Evolutionary conservation across 192 early-diverging fungal species (phyloP).

Genomic region (Coemansia sp.): DNA sequence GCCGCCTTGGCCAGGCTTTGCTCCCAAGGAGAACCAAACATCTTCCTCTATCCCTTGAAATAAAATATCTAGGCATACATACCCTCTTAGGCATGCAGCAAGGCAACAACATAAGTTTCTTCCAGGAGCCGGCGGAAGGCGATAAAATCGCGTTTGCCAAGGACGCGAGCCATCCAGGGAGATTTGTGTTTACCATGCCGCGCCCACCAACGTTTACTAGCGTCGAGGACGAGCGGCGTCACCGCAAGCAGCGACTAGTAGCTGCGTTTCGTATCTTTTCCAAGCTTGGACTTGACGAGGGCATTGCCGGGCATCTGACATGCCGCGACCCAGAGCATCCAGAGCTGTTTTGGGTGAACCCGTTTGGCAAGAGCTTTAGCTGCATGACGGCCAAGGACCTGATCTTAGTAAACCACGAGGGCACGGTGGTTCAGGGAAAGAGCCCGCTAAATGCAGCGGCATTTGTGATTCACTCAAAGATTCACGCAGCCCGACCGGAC

Average conservation of each 20-base stretch:
- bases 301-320: constrained; percentile 59
- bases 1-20: too few species aligned
- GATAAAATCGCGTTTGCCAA: constrained; percentile 24
- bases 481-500: constrained; percentile 51
- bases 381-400: constrained; percentile 55
- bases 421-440: constrained; percentile 49
- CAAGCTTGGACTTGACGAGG: constrained; percentile 58
- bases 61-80: too few species aligned
- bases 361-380: constrained; percentile 54
- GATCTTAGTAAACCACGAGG: constrained; percentile 55
- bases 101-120: constrained; percentile 22
- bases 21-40: too few species aligned
- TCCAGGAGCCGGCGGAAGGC: constrained; percentile 14
- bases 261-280: constrained; percentile 57
- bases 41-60: too few species aligned
- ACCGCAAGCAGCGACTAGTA: constrained; percentile 57
- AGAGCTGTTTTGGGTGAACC: constrained; percentile 60
- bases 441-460: constrained; percentile 56
- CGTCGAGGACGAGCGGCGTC: constrained; percentile 52
- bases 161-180: constrained; percentile 39
- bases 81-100: too few species aligned
- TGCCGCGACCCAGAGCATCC: constrained; percentile 59
- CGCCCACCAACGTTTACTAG: constrained; percentile 41
- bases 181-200: constrained; percentile 47
- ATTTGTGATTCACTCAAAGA: constrained; percentile 59